These are phyloP conservation scores for Cystofilobasidium capitatum DNA, from an alignment of 768 basidiomycete genomes.

Conservation along the genomic window DNA sequence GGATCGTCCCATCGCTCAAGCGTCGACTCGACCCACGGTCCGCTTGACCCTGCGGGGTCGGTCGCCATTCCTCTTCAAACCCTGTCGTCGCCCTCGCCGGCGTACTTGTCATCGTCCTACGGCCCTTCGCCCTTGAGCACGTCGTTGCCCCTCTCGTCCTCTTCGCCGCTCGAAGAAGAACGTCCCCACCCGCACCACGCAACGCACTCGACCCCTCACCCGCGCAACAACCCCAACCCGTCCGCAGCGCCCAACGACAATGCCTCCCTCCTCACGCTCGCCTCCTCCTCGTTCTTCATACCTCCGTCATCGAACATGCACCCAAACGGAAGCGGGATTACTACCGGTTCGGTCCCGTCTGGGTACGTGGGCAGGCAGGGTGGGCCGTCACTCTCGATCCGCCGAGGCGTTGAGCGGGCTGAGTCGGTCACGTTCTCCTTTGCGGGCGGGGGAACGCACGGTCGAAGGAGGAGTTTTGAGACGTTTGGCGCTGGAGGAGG, in stretches of 20 bases:
- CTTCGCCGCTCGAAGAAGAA: no score
- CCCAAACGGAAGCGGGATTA: not conserved
- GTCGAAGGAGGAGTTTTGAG: not conserved
- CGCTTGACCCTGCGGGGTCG: not conserved
- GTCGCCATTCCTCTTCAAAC: not conserved
- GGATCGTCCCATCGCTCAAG: not conserved
- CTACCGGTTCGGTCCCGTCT: conserved; percentile 4
- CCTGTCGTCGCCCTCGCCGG: not conserved
- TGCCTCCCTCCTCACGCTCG: conserved; percentile 83
- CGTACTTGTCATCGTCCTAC: not conserved
- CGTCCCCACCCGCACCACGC: conserved; percentile 57
- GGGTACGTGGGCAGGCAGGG: no score
- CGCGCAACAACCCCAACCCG: conserved; percentile 89
- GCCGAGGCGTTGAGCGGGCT: conserved; percentile 5
- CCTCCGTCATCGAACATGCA: not conserved
- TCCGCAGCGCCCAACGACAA: conserved; percentile 83
- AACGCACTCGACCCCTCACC: conserved; percentile 81
- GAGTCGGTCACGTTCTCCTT: conserved; percentile 8
- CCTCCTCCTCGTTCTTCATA: conserved; percentile 68
- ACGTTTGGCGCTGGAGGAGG: not conserved
- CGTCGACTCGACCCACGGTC: not conserved
- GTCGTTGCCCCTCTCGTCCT: no score
- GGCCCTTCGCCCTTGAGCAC: not conserved
- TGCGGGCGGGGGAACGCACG: not conserved
- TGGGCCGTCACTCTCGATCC: no score